These are phyloP conservation scores for Malassezia equina DNA, from an alignment of 1,284 basidiomycete genomes.

Conservation along the genomic window DNA sequence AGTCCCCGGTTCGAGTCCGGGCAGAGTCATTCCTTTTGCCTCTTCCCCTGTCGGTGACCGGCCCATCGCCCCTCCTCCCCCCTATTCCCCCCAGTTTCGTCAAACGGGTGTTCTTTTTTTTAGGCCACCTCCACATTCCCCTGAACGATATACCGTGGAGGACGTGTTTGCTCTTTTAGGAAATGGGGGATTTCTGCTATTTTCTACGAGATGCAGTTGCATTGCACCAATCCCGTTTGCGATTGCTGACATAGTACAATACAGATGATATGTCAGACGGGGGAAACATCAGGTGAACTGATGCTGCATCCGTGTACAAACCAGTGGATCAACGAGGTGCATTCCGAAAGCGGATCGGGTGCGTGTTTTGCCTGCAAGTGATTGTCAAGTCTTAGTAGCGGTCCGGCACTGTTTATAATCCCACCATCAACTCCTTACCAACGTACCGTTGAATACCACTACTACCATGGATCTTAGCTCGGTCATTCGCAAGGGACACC, in stretches of 20 bases:
- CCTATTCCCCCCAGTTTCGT: too few relatives aligned
- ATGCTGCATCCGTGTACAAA: background rate
- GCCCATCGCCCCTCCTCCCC: too few relatives aligned
- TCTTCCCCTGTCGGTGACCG: background rate
- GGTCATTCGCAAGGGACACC: constrained; percentile 36
- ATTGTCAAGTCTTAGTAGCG: background rate
- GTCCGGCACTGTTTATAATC: background rate
- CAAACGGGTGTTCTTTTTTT: background rate
- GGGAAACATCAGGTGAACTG: background rate
- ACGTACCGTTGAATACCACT: constrained; percentile 2
- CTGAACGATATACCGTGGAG: background rate
- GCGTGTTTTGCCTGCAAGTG: background rate
- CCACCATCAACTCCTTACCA: constrained; percentile 1
- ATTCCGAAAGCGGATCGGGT: constrained; percentile 8
- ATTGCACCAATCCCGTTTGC: background rate
- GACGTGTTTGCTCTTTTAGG: background rate
- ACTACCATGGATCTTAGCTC: constrained; percentile 15
- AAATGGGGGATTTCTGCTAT: background rate
- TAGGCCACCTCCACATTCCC: too few relatives aligned
- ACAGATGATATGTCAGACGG: background rate
- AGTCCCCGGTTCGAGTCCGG: constrained; percentile 23
- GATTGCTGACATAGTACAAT: background rate
- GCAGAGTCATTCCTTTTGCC: constrained; percentile 16
- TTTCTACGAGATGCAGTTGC: background rate
- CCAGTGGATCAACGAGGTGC: background rate